phyloP scores from a whole-genome alignment of 106 monocot genomes.

The Apostasia shenzhenica region DNA sequence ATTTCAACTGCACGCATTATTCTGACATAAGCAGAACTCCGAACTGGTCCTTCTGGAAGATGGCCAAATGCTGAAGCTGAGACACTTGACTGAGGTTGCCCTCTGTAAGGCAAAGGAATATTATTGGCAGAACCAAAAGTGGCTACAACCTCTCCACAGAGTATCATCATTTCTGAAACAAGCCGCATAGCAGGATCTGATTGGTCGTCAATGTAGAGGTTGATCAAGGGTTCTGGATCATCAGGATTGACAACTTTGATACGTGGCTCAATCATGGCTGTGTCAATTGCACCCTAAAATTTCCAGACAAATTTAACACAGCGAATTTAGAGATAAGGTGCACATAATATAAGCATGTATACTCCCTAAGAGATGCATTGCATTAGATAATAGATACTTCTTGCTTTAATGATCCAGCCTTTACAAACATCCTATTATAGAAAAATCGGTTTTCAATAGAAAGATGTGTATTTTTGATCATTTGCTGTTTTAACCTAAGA shows the following conservation, averaged over 20 bases:
- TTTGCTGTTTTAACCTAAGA: too few species aligned
- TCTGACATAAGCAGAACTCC: slow-evolving; percentile 80
- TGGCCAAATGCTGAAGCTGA: slow-evolving; percentile 65
- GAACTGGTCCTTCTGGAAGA: slow-evolving; percentile 89
- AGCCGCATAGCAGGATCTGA: slow-evolving; percentile 74
- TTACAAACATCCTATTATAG: too few species aligned
- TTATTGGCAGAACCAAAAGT: slow-evolving; percentile 84
- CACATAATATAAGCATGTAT: too few species aligned
- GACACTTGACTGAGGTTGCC: slow-evolving; percentile 84
- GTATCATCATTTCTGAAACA: slow-evolving; percentile 96
- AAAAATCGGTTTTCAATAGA: too few species aligned
- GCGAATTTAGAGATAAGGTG: too few species aligned
- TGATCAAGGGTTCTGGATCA: slow-evolving; percentile 77
- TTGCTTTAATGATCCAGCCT: too few species aligned
- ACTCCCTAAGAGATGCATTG: too few species aligned
- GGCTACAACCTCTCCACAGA: slow-evolving; percentile 89
- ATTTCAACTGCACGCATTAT: slow-evolving; percentile 89
- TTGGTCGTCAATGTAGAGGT: slow-evolving; percentile 76
- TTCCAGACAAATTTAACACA: background rate
- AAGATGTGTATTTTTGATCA: too few species aligned
- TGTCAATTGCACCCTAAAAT: slow-evolving; percentile 82
- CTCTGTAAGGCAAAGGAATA: slow-evolving; percentile 89
- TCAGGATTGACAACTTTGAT: slow-evolving; percentile 75
- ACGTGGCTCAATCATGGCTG: slow-evolving; percentile 67
- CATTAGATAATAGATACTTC: too few species aligned